phyloP scores from a whole-genome alignment of 148 eudicot genomes.

The Arbutus unedo region DNA sequence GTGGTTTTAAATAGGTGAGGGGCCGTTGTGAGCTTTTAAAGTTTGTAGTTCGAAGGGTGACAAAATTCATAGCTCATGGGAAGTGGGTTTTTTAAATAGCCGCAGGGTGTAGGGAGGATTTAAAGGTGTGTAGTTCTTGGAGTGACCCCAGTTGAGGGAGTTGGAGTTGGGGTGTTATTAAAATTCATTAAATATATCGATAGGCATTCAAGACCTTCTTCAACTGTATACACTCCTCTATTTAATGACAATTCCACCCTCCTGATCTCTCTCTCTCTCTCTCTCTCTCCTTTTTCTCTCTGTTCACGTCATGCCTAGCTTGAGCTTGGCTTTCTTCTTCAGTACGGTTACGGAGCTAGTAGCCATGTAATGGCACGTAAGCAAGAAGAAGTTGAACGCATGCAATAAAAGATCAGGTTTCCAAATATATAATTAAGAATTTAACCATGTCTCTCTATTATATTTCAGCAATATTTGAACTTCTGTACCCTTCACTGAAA shows the following conservation, averaged over 20 bases:
- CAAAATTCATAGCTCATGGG: conserved; percentile 18
- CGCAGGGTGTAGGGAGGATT: conserved; percentile 25
- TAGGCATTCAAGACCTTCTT: conserved; percentile 35
- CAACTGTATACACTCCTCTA: conserved; percentile 43
- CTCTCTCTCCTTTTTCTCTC: neutral
- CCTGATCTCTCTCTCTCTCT: conserved; percentile 15
- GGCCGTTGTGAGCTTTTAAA: conserved; percentile 33
- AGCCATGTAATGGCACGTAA: neutral
- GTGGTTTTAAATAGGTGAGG: conserved; percentile 10
- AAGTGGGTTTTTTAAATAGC: conserved; percentile 15
- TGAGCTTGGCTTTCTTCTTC: neutral
- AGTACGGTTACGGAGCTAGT: neutral
- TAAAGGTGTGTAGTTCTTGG: conserved; percentile 18
- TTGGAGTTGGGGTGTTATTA: conserved; percentile 25
- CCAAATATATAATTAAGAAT: neutral
- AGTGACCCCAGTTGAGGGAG: conserved; percentile 40
- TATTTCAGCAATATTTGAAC: too few relatives aligned
- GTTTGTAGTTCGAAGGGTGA: conserved; percentile 23
- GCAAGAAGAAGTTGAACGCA: neutral
- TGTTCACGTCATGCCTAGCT: neutral
- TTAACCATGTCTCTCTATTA: too few relatives aligned
- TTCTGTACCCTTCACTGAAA: too few relatives aligned
- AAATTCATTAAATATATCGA: conserved; percentile 24
- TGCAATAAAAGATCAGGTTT: neutral
- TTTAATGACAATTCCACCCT: conserved; percentile 16